Evolutionary conservation across 331 rosid genomes (phyloP).

Genomic region (Pyracantha coccinea): DNA sequence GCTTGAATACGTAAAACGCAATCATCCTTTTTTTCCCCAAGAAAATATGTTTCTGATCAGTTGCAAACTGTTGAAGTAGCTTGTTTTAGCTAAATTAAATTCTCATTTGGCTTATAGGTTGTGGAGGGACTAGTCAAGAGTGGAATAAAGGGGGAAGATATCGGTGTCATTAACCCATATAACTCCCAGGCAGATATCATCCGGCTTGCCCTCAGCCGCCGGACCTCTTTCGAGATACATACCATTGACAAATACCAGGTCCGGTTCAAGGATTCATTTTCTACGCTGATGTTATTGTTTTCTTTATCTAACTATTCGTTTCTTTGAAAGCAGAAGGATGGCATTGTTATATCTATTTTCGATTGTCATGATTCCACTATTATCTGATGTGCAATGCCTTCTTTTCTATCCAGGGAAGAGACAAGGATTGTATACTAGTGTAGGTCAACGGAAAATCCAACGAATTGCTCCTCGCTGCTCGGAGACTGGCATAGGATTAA

Average conservation of each 20-base stretch:
- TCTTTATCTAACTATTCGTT: not conserved
- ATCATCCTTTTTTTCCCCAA: not conserved
- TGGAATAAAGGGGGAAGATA: conserved; percentile 59
- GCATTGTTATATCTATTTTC: not conserved
- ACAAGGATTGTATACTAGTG: conserved; percentile 82
- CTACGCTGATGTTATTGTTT: not conserved
- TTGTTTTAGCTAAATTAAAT: not conserved
- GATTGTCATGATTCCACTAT: not conserved
- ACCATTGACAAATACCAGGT: conserved; percentile 99
- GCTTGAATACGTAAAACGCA: not conserved
- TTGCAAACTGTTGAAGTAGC: conserved; percentile 5
- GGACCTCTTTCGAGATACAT: conserved; percentile 73
- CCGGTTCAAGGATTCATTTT: not conserved
- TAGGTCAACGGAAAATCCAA: conserved; percentile 74
- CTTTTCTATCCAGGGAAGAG: conserved; percentile 62
- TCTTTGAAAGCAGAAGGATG: not conserved
- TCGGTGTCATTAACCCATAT: conserved; percentile 91
- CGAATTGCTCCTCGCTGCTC: conserved; percentile 57
- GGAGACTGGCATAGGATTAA: conserved; percentile 97
- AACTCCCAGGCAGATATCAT: conserved; percentile 88
- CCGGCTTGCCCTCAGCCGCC: conserved; percentile 30
- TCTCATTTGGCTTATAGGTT: conserved; percentile 34
- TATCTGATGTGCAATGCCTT: not conserved
- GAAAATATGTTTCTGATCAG: not conserved
- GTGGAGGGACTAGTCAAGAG: conserved; percentile 52